These are phyloP conservation scores for Tolypocladium sp. DNA, from an alignment of 2,329 filamentous ascomycete species.

Conservation along the genomic window DNA sequence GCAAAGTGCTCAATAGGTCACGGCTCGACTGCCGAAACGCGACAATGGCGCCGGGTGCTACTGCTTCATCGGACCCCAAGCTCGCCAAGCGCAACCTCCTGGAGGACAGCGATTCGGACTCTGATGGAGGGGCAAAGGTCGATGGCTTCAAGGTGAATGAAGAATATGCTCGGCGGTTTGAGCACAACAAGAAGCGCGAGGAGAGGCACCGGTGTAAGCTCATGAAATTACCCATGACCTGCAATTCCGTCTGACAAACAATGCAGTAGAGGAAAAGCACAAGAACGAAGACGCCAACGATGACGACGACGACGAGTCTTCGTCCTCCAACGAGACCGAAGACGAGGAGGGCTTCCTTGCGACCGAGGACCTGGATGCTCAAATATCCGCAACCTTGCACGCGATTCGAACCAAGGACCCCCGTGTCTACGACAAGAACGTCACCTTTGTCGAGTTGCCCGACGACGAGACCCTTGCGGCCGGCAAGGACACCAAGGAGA, in stretches of 20 bases:
- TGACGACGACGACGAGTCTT: constrained; percentile 45
- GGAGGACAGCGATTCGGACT: constrained; percentile 45
- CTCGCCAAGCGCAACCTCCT: constrained; percentile 40
- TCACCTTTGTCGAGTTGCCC: constrained; percentile 68
- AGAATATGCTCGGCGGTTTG: constrained; percentile 81
- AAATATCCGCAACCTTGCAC: constrained; percentile 78
- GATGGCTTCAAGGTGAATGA: constrained; percentile 73
- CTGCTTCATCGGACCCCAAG: constrained; percentile 17
- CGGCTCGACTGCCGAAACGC: neutral
- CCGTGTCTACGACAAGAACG: constrained; percentile 72
- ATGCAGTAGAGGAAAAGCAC: constrained; percentile 80
- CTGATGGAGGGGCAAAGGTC: constrained; percentile 30
- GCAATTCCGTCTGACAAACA: constrained; percentile 1
- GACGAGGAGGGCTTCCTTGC: constrained; percentile 85
- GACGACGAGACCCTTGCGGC: constrained; percentile 31
- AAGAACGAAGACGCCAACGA: constrained; percentile 36
- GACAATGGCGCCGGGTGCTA: constrained; percentile 6
- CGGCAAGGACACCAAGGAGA: constrained; percentile 55
- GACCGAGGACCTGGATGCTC: constrained; percentile 74
- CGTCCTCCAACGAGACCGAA: constrained; percentile 71
- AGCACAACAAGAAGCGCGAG: constrained; percentile 95
- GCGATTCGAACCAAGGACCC: constrained; percentile 90
- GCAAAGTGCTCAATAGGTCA: neutral
- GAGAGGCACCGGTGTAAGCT: constrained; percentile 61
- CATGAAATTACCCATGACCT: constrained; percentile 5